These are phyloP conservation scores for Phytophthora uliginosa DNA, from an alignment of 352 stramenopile species.

Conservation along the genomic window DNA sequence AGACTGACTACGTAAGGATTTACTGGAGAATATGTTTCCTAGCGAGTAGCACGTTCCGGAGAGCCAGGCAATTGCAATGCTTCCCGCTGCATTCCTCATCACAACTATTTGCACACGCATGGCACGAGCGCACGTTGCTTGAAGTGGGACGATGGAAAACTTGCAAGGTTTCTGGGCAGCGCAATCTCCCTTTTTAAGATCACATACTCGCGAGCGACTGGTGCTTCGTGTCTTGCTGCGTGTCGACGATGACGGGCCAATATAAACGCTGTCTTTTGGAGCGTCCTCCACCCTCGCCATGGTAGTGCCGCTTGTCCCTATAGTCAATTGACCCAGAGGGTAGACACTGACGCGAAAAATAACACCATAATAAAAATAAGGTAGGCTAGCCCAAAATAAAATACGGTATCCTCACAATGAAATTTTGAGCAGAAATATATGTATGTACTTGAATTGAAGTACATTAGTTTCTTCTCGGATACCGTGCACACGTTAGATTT, in stretches of 20 bases:
- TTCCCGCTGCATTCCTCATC: background rate
- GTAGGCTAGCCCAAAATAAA: background rate
- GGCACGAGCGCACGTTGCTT: background rate
- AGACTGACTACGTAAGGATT: background rate
- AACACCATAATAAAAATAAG: background rate
- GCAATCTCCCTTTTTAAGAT: background rate
- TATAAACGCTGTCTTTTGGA: background rate
- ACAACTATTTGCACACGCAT: background rate
- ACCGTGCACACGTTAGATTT: too few species aligned
- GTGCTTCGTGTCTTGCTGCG: conserved; percentile 1
- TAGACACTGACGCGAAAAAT: background rate
- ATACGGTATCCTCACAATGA: too few species aligned
- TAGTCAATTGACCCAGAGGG: background rate
- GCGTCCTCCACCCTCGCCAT: background rate
- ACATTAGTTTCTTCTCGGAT: too few species aligned
- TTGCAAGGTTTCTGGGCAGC: background rate
- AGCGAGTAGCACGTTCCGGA: background rate
- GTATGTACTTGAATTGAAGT: too few species aligned
- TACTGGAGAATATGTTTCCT: background rate
- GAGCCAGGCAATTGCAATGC: background rate
- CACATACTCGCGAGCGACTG: background rate
- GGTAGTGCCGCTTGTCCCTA: background rate
- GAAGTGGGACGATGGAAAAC: background rate
- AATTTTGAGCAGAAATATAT: too few species aligned
- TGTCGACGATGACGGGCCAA: background rate